These are phyloP conservation scores for Arthrobotrys sinensis DNA, from an alignment of 2,329 filamentous ascomycete species.

Conservation along the genomic window DNA sequence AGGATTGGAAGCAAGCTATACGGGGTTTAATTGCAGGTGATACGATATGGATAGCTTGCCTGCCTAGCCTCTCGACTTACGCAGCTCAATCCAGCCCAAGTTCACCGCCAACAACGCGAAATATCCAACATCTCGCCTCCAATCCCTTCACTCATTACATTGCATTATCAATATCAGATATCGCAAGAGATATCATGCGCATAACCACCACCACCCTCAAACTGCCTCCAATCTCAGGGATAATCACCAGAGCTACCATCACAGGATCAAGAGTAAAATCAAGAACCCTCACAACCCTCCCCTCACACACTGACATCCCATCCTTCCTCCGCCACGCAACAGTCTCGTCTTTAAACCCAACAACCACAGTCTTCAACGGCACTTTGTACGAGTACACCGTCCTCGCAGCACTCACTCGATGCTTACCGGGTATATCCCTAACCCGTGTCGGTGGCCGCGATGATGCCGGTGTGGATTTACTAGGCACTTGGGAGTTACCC, in stretches of 20 bases:
- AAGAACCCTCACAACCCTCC: constrained; percentile 6
- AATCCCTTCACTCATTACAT: background rate
- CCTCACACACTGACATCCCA: constrained; percentile 75
- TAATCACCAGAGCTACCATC: background rate
- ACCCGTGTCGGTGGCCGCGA: constrained; percentile 76
- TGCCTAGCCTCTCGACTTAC: constrained; percentile 34
- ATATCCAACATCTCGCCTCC: constrained; percentile 45
- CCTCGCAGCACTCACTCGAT: constrained; percentile 71
- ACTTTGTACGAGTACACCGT: constrained; percentile 84
- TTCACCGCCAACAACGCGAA: constrained; percentile 27
- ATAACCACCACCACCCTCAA: background rate
- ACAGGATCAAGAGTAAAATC: background rate
- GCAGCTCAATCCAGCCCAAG: constrained; percentile 27
- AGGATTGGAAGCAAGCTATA: background rate
- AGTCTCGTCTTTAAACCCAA: constrained; percentile 72
- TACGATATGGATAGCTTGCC: background rate
- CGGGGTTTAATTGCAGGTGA: constrained; percentile 11
- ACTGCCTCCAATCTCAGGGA: background rate
- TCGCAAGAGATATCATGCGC: background rate
- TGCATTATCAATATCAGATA: background rate
- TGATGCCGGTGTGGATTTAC: constrained; percentile 81
- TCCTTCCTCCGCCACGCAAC: constrained; percentile 78
- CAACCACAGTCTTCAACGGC: constrained; percentile 77
- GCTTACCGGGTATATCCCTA: constrained; percentile 75
- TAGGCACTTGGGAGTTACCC: constrained; percentile 79